Evolutionary conservation across 495 filamentous ascomycete species (phyloP), one percentile per base, ranked within the genome.

Genomic region (Aspergillus steynii): DNA sequence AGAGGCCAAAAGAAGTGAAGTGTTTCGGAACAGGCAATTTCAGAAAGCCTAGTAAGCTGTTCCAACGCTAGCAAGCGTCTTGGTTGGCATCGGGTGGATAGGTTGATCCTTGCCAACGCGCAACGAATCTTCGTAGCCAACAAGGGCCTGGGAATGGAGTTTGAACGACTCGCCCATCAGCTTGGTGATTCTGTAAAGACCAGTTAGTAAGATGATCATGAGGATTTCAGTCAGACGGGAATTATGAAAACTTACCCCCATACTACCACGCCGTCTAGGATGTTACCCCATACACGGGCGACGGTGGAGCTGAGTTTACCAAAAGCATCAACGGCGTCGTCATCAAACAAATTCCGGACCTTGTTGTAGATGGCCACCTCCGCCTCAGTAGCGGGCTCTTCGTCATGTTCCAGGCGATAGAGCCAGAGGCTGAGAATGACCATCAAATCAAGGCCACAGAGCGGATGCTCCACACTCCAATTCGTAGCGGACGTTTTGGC

Each of bases 151-250:
- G 15, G 95, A 90, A 77, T 97, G 93, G 59, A 97, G 88, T 70
- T 95, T 93, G 86, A 98, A 99, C 52, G 95, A 93, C 73, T 98
- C 96, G 71, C 95, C 95, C 90, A 99, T 96, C 37, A 98, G 83
- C 72, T 95, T 91, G 66, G 94, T 97, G 72, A 99, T 97, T 62
- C 95, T 99, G 37, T 42, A 61, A 49, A 65, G 8, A 68, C 9
- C 32, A 52, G 75, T 88, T 81, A 89, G 89, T 64, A 10, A 42
- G 12, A 15, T 42, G 37, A 14, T 4, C 70, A 57, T 55, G 32
- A 29, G 37, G 45, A n/a, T 61, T 26, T 15, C 32, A 8, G 45
- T 56, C 10, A 25, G 27, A 26, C 34, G 46, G 27, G 57, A n/a
- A 42, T 55, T 50, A 12, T 51, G 42, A 58, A 60, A 52, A 83